Conservation (phyloP, 352 stramenopile genomes). For the Phytophthora pinifolia region DNA sequence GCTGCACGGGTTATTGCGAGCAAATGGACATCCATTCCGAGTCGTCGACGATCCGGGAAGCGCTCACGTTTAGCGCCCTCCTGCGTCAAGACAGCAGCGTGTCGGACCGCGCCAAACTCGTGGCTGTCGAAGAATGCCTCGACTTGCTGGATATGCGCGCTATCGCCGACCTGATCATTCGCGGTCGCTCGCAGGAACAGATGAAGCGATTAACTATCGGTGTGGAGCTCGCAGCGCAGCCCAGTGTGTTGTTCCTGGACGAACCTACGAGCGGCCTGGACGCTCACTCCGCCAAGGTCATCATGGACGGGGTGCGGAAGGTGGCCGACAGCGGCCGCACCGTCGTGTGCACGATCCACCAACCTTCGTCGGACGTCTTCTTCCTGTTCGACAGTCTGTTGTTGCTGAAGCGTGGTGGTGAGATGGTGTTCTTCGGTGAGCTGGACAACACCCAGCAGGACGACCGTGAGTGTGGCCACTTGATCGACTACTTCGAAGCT, state of each 20-base stretch:
- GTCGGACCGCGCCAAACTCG: constrained; percentile 26
- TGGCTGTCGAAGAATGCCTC: constrained; percentile 34
- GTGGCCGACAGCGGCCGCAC: constrained; percentile 66
- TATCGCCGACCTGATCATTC: constrained; percentile 40
- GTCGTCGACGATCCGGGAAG: constrained; percentile 72
- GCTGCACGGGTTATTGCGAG: constrained; percentile 35
- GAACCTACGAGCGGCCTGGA: constrained; percentile 59
- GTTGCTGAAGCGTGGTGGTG: constrained; percentile 63
- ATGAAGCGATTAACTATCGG: constrained; percentile 76
- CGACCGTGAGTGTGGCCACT: constrained; percentile 14
- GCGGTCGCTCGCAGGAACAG: constrained; percentile 41
- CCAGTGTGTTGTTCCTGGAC: constrained; percentile 85
- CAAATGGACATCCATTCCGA: constrained; percentile 23
- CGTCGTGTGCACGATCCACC: constrained; percentile 65
- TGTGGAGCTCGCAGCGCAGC: constrained; percentile 86
- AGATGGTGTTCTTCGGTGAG: constrained; percentile 66
- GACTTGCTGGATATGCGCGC: constrained; percentile 31
- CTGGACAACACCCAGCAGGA: constrained; percentile 14
- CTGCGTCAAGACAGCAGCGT: constrained; percentile 45
- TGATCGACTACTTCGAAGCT: constrained; percentile 45
- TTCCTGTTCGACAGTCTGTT: constrained; percentile 75
- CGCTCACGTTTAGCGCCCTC: constrained; percentile 83
- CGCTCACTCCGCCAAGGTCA: constrained; percentile 82
- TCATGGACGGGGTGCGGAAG: constrained; percentile 72
- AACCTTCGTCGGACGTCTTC: constrained; percentile 27